phyloP scores from a whole-genome alignment of 352 stramenopile genomes.

The Phytophthora syringae region DNA sequence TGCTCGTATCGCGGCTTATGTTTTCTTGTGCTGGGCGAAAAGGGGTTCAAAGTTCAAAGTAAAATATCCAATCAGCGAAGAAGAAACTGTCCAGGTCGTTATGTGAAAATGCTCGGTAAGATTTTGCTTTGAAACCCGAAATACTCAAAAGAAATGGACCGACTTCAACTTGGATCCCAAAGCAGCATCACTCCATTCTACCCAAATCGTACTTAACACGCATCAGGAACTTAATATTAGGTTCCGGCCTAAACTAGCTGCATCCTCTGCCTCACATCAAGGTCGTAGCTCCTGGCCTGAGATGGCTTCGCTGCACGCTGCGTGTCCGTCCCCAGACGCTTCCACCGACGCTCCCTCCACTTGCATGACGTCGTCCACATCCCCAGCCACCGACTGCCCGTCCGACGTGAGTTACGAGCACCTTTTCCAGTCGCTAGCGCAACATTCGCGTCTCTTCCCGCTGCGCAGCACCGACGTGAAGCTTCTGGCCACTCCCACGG shows the following conservation, averaged over 20 bases:
- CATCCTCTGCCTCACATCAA: not conserved
- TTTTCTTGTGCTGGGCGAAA: not conserved
- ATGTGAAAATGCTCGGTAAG: not conserved
- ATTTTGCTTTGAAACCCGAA: not conserved
- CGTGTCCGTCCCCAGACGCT: not conserved
- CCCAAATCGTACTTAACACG: too few species aligned
- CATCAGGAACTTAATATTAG: too few species aligned
- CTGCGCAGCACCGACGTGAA: slow-evolving; percentile 55
- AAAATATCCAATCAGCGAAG: not conserved
- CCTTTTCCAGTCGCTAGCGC: slow-evolving; percentile 60
- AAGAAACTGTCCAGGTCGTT: not conserved
- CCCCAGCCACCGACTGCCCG: not conserved
- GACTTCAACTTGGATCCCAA: too few species aligned
- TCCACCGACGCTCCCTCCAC: not conserved
- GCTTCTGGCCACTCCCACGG: slow-evolving; percentile 54
- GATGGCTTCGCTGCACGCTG: not conserved
- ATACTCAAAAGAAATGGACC: too few species aligned
- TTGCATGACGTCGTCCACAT: not conserved
- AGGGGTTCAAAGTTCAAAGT: not conserved
- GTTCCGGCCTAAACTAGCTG: not conserved
- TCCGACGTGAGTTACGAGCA: slow-evolving; percentile 41
- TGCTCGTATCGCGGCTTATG: not conserved
- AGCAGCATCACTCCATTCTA: too few species aligned
- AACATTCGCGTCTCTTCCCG: slow-evolving; percentile 68
- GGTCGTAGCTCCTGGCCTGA: not conserved